Evolutionary conservation across 129 eudicot species (phyloP), one percentile per base, ranked within the genome.

Genomic region (Smallanthus sonchifolius): DNA sequence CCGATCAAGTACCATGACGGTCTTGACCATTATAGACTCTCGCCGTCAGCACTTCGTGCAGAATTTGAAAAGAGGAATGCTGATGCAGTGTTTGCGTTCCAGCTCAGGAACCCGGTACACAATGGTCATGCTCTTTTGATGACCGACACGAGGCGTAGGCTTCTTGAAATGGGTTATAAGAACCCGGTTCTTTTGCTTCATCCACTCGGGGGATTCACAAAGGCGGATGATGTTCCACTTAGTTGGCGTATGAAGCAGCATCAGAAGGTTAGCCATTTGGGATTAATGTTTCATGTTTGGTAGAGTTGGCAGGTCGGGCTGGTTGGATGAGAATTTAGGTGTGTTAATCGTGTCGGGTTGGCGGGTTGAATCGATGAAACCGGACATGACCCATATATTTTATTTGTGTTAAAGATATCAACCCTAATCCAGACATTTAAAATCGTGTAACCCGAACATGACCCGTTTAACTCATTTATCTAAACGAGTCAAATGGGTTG

Each of bases 231-330:
- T 80, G 98, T 93, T 66, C 98, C 98, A 0, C 96, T 93, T 75
- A 74, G 80, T 55, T 93, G 98, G 98, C 86, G 98, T 17, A 93
- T 93, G 96, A 93, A 88, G 89, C 98, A 93, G 47, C 98, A 93
- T 54, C 91, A 93, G 77, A 93, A 90, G 96, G 97, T 92, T 69
- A 14, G 83, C 73, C 24, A 57, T 32, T 47, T 32, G 14, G 45
- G 37, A 1, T 7, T 64, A 36, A 5, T 19, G 6, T 14, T 55
- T 59, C 5, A 4, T 3, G n/a, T 14, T 11, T 45, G 36, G 49
- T 17, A 62, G 59, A 42, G 64, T 38, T 19, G 17, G 35, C 8
- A 16, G 28, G 32, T 35, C 2, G 32, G 7, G 36, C 17, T 69
- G 16, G 65, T 17, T 16, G 60, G 32, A 16, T 51, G 57, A 51